Percentiles rank a stretch among this genome's conserved stretches.
Conservation (phyloP, 495 filamentous ascomycete species). For the Rhypophila decipiens region DNA sequence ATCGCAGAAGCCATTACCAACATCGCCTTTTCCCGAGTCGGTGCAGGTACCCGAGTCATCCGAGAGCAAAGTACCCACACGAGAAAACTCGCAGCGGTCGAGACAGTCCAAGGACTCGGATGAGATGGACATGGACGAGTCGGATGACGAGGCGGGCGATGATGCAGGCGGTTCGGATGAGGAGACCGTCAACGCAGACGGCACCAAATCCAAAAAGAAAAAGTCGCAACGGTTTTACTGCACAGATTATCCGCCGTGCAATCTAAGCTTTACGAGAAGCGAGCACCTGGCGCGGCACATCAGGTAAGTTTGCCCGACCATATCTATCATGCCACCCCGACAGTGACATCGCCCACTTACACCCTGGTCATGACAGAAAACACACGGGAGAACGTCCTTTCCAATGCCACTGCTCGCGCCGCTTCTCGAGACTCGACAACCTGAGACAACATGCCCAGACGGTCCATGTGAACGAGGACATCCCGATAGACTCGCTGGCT, state of each 20-base stretch:
- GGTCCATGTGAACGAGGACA: constrained; percentile 96
- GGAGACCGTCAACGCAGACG: constrained; percentile 62
- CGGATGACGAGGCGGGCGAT: constrained; percentile 50
- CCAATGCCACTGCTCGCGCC: constrained; percentile 89
- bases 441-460: constrained; percentile 95
- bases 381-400: constrained; percentile 97
- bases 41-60: constrained; percentile 39
- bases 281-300: constrained; percentile 95
- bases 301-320: constrained; percentile 46
- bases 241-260: constrained; percentile 93
- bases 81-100: constrained; percentile 57
- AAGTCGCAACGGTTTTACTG: constrained; percentile 96
- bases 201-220: constrained; percentile 78
- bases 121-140: constrained; percentile 71
- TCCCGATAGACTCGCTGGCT: constrained; percentile 85
- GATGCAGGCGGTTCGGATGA: constrained; percentile 71
- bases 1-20: constrained; percentile 56
- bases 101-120: constrained; percentile 61
- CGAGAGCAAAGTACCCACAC: constrained; percentile 37
- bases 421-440: constrained; percentile 96
- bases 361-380: constrained; percentile 52
- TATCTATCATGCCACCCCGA: background rate
- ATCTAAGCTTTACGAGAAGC: constrained; percentile 90
- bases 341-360: constrained; percentile 18
- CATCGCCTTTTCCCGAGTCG: constrained; percentile 49